phyloP scores from a whole-genome alignment of 176 grass and related monocot genomes.

The Rhynchospora breviuscula region DNA sequence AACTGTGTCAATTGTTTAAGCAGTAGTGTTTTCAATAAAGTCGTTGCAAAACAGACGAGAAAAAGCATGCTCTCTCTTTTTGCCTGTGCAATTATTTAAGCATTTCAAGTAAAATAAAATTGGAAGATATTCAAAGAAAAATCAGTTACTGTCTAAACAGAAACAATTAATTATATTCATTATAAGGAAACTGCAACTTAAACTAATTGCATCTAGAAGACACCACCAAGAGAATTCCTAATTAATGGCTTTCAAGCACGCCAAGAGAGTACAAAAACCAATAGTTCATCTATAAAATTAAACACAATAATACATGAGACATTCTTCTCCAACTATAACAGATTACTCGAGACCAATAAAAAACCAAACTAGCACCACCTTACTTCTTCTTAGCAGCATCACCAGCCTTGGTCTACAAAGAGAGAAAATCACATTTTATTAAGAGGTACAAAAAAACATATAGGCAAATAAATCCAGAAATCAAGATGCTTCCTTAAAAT shows the following conservation, averaged over 20 bases:
- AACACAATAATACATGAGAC: background rate
- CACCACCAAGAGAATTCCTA: background rate
- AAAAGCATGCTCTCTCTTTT: background rate
- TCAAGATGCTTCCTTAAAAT: no score
- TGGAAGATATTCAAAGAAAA: background rate
- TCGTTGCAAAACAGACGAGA: background rate
- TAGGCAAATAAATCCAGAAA: no score
- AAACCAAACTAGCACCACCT: background rate
- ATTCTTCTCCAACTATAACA: background rate
- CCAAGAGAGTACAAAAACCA: background rate
- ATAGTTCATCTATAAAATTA: slow-evolving; percentile 3
- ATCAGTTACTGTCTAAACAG: background rate
- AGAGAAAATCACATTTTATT: background rate
- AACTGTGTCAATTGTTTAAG: no score
- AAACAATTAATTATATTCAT: slow-evolving; percentile 7
- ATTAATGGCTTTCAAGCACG: background rate
- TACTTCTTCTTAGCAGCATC: slow-evolving; percentile 18
- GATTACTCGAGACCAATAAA: background rate
- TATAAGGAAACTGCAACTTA: background rate
- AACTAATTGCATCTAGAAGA: background rate
- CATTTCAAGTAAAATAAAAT: background rate
- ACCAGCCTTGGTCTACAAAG: slow-evolving; percentile 4
- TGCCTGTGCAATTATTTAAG: background rate
- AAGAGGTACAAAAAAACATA: background rate
- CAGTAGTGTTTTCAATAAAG: no score